Conservation (phyloP, 202 grass and related monocot species). For the Saccharum hybrid region DNA sequence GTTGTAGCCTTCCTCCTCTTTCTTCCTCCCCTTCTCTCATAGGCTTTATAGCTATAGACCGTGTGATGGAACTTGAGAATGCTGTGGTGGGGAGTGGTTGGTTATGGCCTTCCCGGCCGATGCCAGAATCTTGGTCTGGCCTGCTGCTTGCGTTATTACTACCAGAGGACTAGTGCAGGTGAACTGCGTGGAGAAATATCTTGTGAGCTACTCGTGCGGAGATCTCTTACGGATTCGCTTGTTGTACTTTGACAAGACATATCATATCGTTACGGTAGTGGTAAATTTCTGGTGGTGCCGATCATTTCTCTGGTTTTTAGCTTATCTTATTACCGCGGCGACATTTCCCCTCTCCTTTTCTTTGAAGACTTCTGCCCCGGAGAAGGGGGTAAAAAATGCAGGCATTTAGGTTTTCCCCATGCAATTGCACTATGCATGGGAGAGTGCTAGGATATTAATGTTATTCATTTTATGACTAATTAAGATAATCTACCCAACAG, state of each 20-base stretch:
- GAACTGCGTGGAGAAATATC: not conserved
- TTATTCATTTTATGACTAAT: not conserved
- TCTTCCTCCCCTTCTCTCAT: constrained; percentile 1
- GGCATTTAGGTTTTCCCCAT: not conserved
- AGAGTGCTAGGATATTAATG: not conserved
- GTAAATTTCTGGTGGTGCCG: constrained; percentile 34
- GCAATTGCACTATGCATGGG: not conserved
- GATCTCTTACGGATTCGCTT: constrained; percentile 48
- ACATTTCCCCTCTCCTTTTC: not conserved
- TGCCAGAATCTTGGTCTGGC: constrained; percentile 42
- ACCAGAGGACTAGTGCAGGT: not conserved
- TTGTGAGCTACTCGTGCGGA: constrained; percentile 14
- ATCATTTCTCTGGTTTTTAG: not conserved
- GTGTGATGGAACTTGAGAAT: constrained; percentile 51
- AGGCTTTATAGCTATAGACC: constrained; percentile 33
- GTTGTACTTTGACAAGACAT: constrained; percentile 61
- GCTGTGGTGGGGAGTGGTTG: constrained; percentile 27
- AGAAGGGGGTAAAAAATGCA: not conserved
- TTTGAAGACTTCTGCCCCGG: no score
- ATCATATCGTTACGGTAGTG: constrained; percentile 40
- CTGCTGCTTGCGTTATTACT: constrained; percentile 5
- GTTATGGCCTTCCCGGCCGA: constrained; percentile 5
- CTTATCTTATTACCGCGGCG: not conserved
- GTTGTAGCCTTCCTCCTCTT: constrained; percentile 37
- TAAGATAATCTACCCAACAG: not conserved